phyloP scores from a whole-genome alignment of 257 asterid genomes.

The Solanum medicagineum region DNA sequence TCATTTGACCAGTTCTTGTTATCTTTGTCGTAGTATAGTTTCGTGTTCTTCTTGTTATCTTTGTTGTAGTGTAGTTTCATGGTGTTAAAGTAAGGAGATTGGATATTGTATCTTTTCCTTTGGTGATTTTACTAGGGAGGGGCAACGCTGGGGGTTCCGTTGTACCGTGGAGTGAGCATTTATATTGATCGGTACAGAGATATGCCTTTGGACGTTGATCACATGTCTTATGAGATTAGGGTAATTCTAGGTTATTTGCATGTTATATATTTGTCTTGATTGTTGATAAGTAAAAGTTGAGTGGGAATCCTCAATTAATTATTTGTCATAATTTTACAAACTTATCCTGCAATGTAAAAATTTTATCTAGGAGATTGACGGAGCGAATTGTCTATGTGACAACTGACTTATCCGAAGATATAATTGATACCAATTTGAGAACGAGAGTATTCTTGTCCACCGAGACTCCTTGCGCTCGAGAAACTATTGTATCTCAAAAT shows the following conservation, averaged over 20 bases:
- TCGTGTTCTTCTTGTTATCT: neutral
- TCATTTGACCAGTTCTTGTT: neutral
- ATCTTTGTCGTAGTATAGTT: neutral
- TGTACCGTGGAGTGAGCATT: conserved; percentile 38
- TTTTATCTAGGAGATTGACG: conserved; percentile 48
- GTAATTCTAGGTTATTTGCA: too few relatives aligned
- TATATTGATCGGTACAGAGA: conserved; percentile 47
- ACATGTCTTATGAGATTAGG: neutral
- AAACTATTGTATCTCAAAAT: conserved; percentile 13
- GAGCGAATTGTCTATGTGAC: conserved; percentile 75
- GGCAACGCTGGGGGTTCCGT: neutral
- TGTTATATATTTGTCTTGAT: neutral
- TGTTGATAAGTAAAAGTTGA: too few relatives aligned
- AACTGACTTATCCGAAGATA: conserved; percentile 56
- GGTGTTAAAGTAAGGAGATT: neutral
- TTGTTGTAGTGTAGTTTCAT: neutral
- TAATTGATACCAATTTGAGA: conserved; percentile 35
- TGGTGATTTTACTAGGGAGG: neutral
- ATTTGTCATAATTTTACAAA: neutral
- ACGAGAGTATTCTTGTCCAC: conserved; percentile 30
- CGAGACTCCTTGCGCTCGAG: conserved; percentile 14
- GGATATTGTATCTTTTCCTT: neutral
- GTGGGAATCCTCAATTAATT: neutral
- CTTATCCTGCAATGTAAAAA: neutral
- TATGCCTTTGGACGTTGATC: neutral